Percentiles rank a stretch among this genome's conserved stretches.
Evolutionary conservation across 2,329 filamentous ascomycete species (phyloP).

Genomic region (Cryphonectria japonica): DNA sequence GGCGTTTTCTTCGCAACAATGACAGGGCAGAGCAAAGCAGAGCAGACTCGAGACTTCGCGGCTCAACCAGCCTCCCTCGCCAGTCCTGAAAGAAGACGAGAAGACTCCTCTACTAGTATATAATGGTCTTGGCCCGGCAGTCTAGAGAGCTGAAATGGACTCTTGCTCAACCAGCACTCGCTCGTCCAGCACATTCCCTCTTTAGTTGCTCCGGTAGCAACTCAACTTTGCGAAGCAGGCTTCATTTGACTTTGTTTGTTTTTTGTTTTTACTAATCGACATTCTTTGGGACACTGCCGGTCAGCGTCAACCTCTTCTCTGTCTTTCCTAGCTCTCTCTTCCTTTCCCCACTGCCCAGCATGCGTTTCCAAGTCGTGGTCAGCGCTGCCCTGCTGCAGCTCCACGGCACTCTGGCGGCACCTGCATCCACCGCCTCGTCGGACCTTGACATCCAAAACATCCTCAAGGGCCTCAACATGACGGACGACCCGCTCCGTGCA

Average conservation of each 20-base stretch:
- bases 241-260: not conserved
- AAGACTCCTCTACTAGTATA: not conserved
- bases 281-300: not conserved
- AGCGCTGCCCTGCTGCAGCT: conserved; percentile 3
- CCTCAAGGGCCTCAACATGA: conserved; percentile 5
- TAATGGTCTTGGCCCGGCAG: conserved; percentile 1
- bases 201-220: conserved; percentile 4
- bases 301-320: not conserved
- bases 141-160: not conserved
- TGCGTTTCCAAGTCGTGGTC: not conserved
- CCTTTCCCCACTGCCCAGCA: not conserved
- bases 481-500: not conserved
- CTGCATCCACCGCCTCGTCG: not conserved
- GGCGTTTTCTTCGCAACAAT: not conserved
- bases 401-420: not conserved
- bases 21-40: not conserved
- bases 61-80: not conserved
- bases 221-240: not conserved
- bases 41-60: not conserved
- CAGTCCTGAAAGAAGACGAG: not conserved
- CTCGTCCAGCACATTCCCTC: not conserved
- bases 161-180: conserved; percentile 8
- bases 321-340: not conserved
- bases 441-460: not conserved
- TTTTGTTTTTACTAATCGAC: not conserved